Evolutionary conservation across 73 alveolate species (phyloP), one percentile per base, ranked within the genome.

Genomic region (Tetrahymena elliotti): DNA sequence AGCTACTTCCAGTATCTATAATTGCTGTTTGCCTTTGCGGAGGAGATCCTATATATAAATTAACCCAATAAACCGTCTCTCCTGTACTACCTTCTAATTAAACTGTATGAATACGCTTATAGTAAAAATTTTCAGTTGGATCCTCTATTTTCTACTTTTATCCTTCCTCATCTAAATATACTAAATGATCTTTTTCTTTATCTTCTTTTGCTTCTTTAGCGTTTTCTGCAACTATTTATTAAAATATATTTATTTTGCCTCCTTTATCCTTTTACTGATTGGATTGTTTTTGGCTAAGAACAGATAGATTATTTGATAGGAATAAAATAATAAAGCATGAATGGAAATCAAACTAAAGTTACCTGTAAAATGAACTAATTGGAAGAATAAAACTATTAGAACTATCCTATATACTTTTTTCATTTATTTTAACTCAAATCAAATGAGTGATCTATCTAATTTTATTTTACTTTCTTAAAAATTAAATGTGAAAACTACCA

Each of bases 1-100:
- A 94, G 8, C 98, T 83, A 47, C 98, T 93, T 31, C 99, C 99
- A 27, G 99, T 98, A 93, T 98, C 99, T 27, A 98, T 95, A 52
- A 98, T 98, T 53, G 98, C 97, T 11, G 99, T 94, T 94, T 98
- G 98, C 39, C 93, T 94, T 94, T 96, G 82, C 83, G 95, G 96
- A 52, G 97, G 97, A 35, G 96, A 84, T 34, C 99, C 99, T 52
- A 98, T 96, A 94, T 97, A 97, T 68, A 68, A 68, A 68, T 68
- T 68, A 3, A 68, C 88, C 88, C 88, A 68, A 31, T 68, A 68
- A 68, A 68, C 88, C n/a, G 88, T 68, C 11, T 68, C 88, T 6
- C 88, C 88, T 27, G 88, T 68, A n/a, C 88, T 68, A 68, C 88
- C 88, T 68, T 68, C 88, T 31, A 68, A 68, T 68, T 68, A 27